Evolutionary conservation across 495 filamentous ascomycete species (phyloP).

Genomic region (Penicillium parvum): DNA sequence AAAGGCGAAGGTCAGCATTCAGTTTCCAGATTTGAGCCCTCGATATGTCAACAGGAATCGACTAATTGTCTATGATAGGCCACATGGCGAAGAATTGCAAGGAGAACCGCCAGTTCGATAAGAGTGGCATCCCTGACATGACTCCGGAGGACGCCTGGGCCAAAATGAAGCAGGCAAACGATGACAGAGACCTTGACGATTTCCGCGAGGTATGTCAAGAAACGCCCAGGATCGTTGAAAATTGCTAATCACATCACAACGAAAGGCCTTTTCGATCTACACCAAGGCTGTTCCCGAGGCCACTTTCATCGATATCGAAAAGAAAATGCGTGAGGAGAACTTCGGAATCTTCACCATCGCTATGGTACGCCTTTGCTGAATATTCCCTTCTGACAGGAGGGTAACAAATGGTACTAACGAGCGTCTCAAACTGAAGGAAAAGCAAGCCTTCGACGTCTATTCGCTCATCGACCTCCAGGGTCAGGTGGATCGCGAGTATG

Average conservation of each 20-base stretch:
- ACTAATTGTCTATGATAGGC: slow-evolving; percentile 40
- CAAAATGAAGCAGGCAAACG: slow-evolving; percentile 56
- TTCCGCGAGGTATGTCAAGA: slow-evolving; percentile 72
- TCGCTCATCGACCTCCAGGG: slow-evolving; percentile 83
- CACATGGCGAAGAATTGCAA: slow-evolving; percentile 65
- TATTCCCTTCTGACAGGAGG: background rate
- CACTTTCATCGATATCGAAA: slow-evolving; percentile 69
- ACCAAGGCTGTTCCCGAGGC: slow-evolving; percentile 64
- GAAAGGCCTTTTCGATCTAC: slow-evolving; percentile 63
- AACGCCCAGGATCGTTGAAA: too few relatives aligned
- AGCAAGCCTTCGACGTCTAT: slow-evolving; percentile 55
- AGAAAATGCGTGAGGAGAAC: slow-evolving; percentile 60
- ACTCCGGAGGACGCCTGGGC: slow-evolving; percentile 67
- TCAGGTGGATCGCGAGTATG: slow-evolving; percentile 68
- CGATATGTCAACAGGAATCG: background rate
- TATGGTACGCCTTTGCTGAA: slow-evolving; percentile 38
- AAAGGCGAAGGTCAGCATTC: slow-evolving; percentile 56
- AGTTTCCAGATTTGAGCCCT: slow-evolving; percentile 2
- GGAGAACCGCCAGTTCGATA: slow-evolving; percentile 63
- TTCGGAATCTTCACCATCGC: slow-evolving; percentile 72
- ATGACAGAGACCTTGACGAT: slow-evolving; percentile 64
- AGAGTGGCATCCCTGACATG: slow-evolving; percentile 53
- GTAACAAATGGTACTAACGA: background rate
- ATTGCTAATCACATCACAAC: slow-evolving; percentile 13
- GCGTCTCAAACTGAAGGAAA: slow-evolving; percentile 47